phyloP scores from a whole-genome alignment of 129 eudicot species.

The Artemisia argyi region DNA sequence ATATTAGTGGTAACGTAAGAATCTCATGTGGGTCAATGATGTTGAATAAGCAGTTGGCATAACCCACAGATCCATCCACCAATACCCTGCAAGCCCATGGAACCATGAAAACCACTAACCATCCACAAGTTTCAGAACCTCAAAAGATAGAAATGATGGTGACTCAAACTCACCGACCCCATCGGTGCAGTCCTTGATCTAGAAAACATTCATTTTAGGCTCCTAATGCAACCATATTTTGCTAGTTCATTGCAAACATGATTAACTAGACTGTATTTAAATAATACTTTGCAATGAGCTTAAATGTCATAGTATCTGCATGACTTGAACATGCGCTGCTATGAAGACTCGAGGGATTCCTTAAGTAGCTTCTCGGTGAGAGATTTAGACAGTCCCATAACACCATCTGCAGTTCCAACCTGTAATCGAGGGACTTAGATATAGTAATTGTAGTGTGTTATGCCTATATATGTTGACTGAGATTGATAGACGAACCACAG shows the following conservation, averaged over 20 bases:
- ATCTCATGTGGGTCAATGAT: too few relatives aligned
- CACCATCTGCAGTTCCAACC: constrained; percentile 78
- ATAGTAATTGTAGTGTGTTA: background rate
- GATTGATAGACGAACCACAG: constrained; percentile 66
- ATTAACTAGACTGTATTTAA: background rate
- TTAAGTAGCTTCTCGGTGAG: constrained; percentile 67
- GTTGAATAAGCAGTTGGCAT: too few relatives aligned
- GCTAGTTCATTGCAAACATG: constrained; percentile 7
- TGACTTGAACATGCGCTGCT: constrained; percentile 1
- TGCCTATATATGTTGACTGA: background rate
- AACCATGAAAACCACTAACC: too few relatives aligned
- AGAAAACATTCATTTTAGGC: too few relatives aligned
- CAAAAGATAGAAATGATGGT: too few relatives aligned
- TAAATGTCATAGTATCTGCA: constrained; percentile 6
- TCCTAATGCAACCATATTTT: background rate
- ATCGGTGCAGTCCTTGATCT: too few relatives aligned
- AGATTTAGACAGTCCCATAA: constrained; percentile 87
- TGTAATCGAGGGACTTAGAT: constrained; percentile 22
- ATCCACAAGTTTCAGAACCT: too few relatives aligned
- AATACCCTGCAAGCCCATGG: too few relatives aligned
- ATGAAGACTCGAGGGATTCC: constrained; percentile 54
- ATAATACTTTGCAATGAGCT: constrained; percentile 17
- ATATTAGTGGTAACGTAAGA: too few relatives aligned
- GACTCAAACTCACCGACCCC: too few relatives aligned
- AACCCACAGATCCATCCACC: too few relatives aligned